Base-by-base conservation (phyloP, 805 yeast species). In the Candida sakaeoensis region DNA sequence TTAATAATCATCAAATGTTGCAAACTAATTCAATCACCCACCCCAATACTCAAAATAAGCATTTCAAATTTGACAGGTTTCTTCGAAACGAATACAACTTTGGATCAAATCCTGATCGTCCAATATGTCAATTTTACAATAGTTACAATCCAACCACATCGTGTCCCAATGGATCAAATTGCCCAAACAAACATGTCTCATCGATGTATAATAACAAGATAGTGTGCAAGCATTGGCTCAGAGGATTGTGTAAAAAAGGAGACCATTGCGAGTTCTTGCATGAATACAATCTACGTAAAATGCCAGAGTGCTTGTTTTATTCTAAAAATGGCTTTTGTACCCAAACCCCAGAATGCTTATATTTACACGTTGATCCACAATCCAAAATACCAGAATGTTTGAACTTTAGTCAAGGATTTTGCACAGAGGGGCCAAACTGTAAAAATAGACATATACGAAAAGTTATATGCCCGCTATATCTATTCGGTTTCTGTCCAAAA, bases 151-250 rank as follows among this genome's bases (percentile, higher is more conserved):
- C 85, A 28, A 72, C 50, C 46, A 50, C 84, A 22, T 72, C 79
- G 12, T 91, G 98, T 61, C 96, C 97, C 2, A 71, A 82, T 43
- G 96, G 97, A 6, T 68, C 74, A n/a, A 73, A 73, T 36, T 91
- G 98, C 57, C 90, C 90, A 15, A 81, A 86, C 63, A 85, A 89
- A 55, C 98, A 91, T 63, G 82, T 82, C 24, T 75, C 79, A 4
- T 51, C 70, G 14, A 66, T 66, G 71, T 68, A 61, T 51, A 61
- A 57, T 40, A 70, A 70, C 45, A 71, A 71, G 51, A 87, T 93
- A 39, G 99, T 93, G 4, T 93, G 99, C 60, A 91, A 93, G 71
- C 97, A 93, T 68, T 93, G 99, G 99, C 76, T 93, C 25, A 77
- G 97, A 49, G 99, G 99, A 0, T 74, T 93, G 25, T 93, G 99